Percentiles rank a stretch among this genome's conserved stretches.
These are phyloP conservation scores for Solanum pinnatisectum DNA, from an alignment of 257 asterid species.

Conservation along the genomic window DNA sequence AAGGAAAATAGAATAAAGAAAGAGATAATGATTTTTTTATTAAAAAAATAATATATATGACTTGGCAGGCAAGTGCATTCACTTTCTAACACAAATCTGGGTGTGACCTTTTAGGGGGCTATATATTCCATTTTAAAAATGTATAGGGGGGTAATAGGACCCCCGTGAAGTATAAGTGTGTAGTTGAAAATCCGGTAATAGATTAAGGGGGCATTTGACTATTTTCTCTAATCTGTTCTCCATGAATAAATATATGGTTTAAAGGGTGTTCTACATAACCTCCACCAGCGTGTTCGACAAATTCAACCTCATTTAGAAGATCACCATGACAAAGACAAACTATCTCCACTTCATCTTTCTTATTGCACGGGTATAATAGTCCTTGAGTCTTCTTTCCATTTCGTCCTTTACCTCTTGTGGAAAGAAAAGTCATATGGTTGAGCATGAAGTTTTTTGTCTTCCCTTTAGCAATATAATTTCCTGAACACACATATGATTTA, in stretches of 20 bases:
- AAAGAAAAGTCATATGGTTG: conserved; percentile 47
- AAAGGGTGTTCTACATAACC: conserved; percentile 52
- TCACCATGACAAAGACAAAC: conserved; percentile 70
- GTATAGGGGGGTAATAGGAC: too few species aligned
- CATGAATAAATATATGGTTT: conserved; percentile 47
- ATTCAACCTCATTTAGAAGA: conserved; percentile 57
- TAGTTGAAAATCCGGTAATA: too few species aligned
- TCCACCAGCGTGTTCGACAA: conserved; percentile 59
- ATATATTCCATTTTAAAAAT: too few species aligned
- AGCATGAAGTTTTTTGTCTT: conserved; percentile 16
- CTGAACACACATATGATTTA: not conserved
- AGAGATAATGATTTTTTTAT: too few species aligned
- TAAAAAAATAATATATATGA: too few species aligned
- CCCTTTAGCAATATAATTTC: not conserved
- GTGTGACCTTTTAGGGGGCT: too few species aligned
- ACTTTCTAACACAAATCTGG: too few species aligned
- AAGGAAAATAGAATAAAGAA: too few species aligned
- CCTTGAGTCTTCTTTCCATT: conserved; percentile 44
- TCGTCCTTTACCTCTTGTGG: conserved; percentile 37
- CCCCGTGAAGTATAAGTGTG: too few species aligned
- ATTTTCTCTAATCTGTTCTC: too few species aligned
- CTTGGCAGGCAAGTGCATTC: too few species aligned
- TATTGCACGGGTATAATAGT: conserved; percentile 38
- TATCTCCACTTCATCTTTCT: conserved; percentile 54
- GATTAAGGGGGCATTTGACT: too few species aligned